Evolutionary conservation across 208 protist species (phyloP).

Genomic region (Strigomonas culicis): DNA sequence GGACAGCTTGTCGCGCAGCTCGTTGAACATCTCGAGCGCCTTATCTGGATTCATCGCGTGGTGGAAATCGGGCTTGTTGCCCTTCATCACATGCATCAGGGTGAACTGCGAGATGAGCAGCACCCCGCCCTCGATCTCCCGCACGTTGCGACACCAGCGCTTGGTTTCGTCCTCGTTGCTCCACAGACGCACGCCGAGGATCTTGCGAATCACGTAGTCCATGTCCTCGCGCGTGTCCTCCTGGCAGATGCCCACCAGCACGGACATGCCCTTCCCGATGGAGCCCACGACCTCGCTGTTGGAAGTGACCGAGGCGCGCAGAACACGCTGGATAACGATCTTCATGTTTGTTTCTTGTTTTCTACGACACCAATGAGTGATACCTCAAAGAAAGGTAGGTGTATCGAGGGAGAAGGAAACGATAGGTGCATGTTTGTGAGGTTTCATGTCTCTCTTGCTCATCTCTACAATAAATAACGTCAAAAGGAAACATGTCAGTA

Average conservation of each 20-base stretch:
- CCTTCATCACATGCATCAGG: conserved; percentile 86
- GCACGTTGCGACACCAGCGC: conserved; percentile 74
- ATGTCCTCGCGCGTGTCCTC: conserved; percentile 74
- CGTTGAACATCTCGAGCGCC: conserved; percentile 75
- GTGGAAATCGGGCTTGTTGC: conserved; percentile 91
- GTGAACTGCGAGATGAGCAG: conserved; percentile 92
- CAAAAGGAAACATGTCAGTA: too few species aligned
- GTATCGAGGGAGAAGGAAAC: too few species aligned
- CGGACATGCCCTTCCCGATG: conserved; percentile 71
- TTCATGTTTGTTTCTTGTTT: conserved; percentile 45
- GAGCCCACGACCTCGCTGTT: conserved; percentile 63
- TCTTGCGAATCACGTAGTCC: conserved; percentile 78
- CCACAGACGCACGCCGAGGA: conserved; percentile 72
- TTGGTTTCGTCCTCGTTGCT: conserved; percentile 54
- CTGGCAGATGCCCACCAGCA: conserved; percentile 77
- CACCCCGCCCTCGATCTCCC: conserved; percentile 78
- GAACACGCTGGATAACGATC: conserved; percentile 82
- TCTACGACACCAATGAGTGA: background rate
- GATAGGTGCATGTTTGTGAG: too few species aligned
- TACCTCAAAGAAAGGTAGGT: too few species aligned
- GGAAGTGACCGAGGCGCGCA: conserved; percentile 58
- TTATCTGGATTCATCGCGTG: conserved; percentile 75
- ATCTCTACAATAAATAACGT: too few species aligned
- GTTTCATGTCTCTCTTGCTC: too few species aligned
- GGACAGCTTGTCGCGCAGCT: conserved; percentile 54